Evolutionary conservation across 352 stramenopile genomes (phyloP).

Genomic region (Phytophthora gonapodyides): DNA sequence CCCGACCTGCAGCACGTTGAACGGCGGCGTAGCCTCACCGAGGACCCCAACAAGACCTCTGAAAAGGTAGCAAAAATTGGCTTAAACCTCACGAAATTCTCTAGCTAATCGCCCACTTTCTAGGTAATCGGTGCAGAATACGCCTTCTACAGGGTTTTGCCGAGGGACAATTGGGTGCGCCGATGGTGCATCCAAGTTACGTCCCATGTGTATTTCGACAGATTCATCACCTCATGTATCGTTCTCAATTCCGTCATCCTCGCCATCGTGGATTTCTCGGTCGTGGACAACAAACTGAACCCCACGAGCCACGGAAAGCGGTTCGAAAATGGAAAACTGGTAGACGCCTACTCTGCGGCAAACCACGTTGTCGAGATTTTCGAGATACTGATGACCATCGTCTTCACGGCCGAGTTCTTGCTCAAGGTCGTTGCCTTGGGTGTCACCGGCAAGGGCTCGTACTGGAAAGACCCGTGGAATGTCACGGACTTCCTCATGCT

Average conservation of each 20-base stretch:
- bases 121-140: conserved; percentile 44
- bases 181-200: conserved; percentile 47
- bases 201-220: conserved; percentile 66
- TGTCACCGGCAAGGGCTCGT: conserved; percentile 61
- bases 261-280: conserved; percentile 71
- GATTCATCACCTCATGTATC: conserved; percentile 81
- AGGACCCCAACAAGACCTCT: too few relatives aligned
- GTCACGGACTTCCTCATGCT: conserved; percentile 91
- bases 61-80: too few relatives aligned
- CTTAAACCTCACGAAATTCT: too few relatives aligned
- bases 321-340: conserved; percentile 45
- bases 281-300: conserved; percentile 63
- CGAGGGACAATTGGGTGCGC: conserved; percentile 46
- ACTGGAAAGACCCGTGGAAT: conserved; percentile 88
- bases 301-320: conserved; percentile 42
- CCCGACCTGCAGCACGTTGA: too few relatives aligned
- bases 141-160: conserved; percentile 40
- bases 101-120: too few relatives aligned
- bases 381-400: conserved; percentile 71
- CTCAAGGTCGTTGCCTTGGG: conserved; percentile 91
- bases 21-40: too few relatives aligned
- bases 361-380: conserved; percentile 61
- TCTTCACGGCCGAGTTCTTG: conserved; percentile 84
- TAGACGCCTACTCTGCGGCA: conserved; percentile 36
- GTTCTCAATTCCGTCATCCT: conserved; percentile 82